phyloP scores from a whole-genome alignment of 371 early-diverging fungal genomes.

The Funneliformis caledonium region DNA sequence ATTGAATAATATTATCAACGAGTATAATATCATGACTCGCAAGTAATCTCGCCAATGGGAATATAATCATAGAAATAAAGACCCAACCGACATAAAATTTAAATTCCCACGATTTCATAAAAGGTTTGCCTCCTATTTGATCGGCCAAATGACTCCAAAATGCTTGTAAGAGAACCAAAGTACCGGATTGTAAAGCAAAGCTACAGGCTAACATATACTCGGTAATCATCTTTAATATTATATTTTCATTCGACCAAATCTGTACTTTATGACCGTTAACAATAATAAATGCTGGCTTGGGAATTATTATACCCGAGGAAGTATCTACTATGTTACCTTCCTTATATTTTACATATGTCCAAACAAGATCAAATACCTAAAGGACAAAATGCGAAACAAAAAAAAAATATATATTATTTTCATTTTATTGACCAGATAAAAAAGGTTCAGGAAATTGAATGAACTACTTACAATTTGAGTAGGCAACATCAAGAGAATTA shows the following conservation, averaged over 20 bases:
- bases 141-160: slow-evolving; percentile 30
- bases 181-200: slow-evolving; percentile 13
- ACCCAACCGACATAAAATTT: slow-evolving; percentile 12
- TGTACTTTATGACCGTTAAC: not conserved
- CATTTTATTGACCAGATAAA: too few relatives aligned
- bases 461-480: not conserved
- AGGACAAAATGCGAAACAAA: too few relatives aligned
- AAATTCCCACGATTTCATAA: slow-evolving; percentile 18
- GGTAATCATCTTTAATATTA: not conserved
- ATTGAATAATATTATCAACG: not conserved
- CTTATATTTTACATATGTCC: not conserved
- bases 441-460: too few relatives aligned
- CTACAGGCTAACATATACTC: not conserved
- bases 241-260: not conserved
- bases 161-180: slow-evolving; percentile 6
- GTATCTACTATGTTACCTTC: not conserved
- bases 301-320: not conserved
- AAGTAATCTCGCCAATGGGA: not conserved
- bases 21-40: too few relatives aligned
- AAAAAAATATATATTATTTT: too few relatives aligned
- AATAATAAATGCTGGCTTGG: not conserved
- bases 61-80: not conserved
- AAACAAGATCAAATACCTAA: slow-evolving; percentile 6
- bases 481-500: not conserved
- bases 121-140: slow-evolving; percentile 13